Evolutionary conservation across 306 rosid genomes (phyloP).

Genomic region (Senna siamea): DNA sequence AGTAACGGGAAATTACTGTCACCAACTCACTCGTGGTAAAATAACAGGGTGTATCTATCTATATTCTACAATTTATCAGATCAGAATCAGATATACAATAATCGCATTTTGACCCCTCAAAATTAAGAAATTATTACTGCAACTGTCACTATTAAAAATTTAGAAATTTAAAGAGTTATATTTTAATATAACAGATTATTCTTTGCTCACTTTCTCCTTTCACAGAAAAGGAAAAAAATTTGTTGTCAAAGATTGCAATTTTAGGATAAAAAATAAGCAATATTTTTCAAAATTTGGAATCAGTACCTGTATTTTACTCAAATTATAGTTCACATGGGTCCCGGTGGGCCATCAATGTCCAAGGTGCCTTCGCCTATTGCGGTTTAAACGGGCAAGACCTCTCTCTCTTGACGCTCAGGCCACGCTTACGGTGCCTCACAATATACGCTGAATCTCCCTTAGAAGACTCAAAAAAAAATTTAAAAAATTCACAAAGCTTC

Average conservation of each 20-base stretch:
- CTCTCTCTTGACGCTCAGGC: background rate
- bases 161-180: background rate
- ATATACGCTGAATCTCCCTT: background rate
- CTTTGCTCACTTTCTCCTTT: background rate
- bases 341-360: background rate
- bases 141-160: background rate
- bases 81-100: background rate
- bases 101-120: background rate
- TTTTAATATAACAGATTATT: no score
- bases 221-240: no score
- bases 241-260: no score
- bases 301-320: background rate
- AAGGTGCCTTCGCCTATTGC: background rate
- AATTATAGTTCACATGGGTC: background rate
- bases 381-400: slow-evolving; percentile 17
- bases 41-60: background rate
- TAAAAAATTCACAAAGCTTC: background rate
- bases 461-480: background rate
- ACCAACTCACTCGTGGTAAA: background rate
- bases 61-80: no score
- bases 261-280: no score
- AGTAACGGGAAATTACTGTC: background rate
- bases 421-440: background rate
- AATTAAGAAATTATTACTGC: background rate
- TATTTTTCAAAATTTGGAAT: background rate